Base-by-base conservation (phyloP, 208 protist genomes). In the Blechomonas ayalai region DNA sequence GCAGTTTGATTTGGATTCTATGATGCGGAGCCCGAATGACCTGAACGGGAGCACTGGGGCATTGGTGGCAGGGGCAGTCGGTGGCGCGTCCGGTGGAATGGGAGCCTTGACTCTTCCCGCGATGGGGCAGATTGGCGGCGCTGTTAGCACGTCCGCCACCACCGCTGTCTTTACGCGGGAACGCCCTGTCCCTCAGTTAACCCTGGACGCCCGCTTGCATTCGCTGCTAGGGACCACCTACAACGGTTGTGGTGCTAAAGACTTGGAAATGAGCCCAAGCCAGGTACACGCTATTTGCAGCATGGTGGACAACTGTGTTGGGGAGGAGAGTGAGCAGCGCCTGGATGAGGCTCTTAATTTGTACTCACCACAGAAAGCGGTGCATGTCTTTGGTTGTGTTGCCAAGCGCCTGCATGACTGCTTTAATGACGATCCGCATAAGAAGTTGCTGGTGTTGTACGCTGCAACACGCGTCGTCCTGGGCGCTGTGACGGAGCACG, bases 371-470 rank as follows among this genome's bases (percentile, higher is more conserved):
- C 57, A 73, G 10, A 75, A 81, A 36, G 40, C 73, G 6, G 65
- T 76, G 5, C 84, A 93, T 54, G 67, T 77, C 13, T 88, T 93
- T 47, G 76, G 73, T 59, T 69, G 87, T 19, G 52, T 85, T 23
- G 74, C 84, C 16, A 93, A 90, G 65, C 84, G 84, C 26, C 71
- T 90, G 67, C 52, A 66, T 18, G 66, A 70, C 31, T 75, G 70
- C 59, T 90, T 73, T 59, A 57, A 66, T 29, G 75, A 83, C 40
- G 84, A 93, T 54, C 77, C 75, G 12, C 71, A 90, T 63, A 89
- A 89, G 58, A 79, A 79, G 16, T 67, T 93, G 32, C 49, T 76
- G 22, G 66, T 88, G 45, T 38, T 83, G 28, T 93, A 90, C 65
- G 77, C 84, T 24, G 64, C 49, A 18, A 88, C 84, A 20, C 77